Evolutionary conservation across 177 flowering plant genomes (phyloP).

Genomic region (Vitis hybrid): DNA sequence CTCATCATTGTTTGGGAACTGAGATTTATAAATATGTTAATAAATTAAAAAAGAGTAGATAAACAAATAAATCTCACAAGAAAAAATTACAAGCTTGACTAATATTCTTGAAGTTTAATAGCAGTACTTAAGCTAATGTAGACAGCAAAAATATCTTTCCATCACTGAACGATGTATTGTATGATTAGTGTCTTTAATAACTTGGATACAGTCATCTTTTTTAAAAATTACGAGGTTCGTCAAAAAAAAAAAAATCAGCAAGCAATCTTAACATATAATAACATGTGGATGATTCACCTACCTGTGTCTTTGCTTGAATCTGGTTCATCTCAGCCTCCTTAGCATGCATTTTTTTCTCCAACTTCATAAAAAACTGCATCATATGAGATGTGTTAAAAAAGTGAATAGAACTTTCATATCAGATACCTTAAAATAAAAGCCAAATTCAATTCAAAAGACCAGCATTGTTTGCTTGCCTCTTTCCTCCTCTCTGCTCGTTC

Average conservation of each 20-base stretch:
- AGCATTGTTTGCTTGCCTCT: conserved; percentile 47
- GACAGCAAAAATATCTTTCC: no score
- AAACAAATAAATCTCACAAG: no score
- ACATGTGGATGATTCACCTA: conserved; percentile 10
- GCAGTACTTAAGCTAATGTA: no score
- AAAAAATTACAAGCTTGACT: not conserved
- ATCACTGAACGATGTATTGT: no score
- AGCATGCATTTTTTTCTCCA: conserved; percentile 62
- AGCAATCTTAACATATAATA: no score
- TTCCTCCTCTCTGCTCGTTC: conserved; percentile 72
- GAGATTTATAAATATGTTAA: no score
- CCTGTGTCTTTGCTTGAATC: conserved; percentile 66
- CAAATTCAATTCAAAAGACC: conserved; percentile 1
- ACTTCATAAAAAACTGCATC: conserved; percentile 48
- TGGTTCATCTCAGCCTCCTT: conserved; percentile 62
- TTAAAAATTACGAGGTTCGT: no score
- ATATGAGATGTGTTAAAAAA: not conserved
- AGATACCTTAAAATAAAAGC: not conserved
- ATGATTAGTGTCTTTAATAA: no score
- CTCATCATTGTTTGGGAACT: no score
- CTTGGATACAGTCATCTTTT: no score
- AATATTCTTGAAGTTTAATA: not conserved
- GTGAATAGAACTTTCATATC: not conserved
- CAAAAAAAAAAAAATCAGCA: no score
- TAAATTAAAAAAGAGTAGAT: no score